Conservation (phyloP, 1,284 basidiomycete species). For the Albatrellus sp. region DNA sequence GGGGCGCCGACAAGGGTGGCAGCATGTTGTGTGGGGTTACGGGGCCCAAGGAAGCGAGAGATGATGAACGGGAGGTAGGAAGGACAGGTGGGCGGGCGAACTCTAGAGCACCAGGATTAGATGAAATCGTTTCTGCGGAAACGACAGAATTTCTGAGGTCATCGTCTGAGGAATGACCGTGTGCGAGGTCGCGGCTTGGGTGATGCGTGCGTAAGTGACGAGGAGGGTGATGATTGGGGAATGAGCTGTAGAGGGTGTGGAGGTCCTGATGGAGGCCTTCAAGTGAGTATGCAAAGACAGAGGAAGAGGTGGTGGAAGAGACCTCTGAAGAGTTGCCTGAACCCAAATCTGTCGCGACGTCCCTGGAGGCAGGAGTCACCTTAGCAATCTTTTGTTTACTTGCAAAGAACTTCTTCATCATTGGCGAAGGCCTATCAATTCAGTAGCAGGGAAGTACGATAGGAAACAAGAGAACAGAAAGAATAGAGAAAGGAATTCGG, state of each 20-base stretch:
- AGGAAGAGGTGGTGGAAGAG: conserved; percentile 9
- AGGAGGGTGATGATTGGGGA: conserved; percentile 1
- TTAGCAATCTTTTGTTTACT: conserved; percentile 29
- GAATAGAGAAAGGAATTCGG: background rate
- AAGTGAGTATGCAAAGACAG: conserved; percentile 1
- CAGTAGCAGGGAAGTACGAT: background rate
- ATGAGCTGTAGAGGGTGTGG: background rate
- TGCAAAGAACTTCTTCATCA: conserved; percentile 39
- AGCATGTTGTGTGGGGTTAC: conserved; percentile 14
- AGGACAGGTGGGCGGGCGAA: conserved; percentile 19
- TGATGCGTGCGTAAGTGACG: conserved; percentile 11
- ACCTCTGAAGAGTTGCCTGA: conserved; percentile 18
- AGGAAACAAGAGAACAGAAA: background rate
- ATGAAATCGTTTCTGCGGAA: conserved; percentile 9
- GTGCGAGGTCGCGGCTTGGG: conserved; percentile 16
- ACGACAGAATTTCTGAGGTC: conserved; percentile 40
- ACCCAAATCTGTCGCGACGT: conserved; percentile 15
- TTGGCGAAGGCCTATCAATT: background rate
- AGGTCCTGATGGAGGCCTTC: background rate
- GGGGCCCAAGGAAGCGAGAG: conserved; percentile 29
- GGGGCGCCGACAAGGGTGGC: background rate
- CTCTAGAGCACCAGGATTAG: conserved; percentile 12
- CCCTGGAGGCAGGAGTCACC: conserved; percentile 16
- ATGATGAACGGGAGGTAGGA: conserved; percentile 32
- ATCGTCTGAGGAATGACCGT: conserved; percentile 20